phyloP scores from a whole-genome alignment of 1,139 yeast species.

The Yamadazyma dushanensis region DNA sequence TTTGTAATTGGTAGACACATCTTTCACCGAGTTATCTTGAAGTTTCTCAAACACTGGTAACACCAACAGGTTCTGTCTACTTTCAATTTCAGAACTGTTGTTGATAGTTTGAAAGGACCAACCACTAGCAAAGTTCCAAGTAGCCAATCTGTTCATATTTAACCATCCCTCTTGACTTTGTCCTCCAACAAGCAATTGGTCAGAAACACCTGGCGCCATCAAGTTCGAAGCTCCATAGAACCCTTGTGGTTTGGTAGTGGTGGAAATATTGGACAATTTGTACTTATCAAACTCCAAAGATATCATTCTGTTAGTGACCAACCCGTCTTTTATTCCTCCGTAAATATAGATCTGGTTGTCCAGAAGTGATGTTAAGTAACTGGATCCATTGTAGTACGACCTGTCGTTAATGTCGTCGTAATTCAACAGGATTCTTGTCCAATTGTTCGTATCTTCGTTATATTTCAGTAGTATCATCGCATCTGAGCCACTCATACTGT shows the following conservation, averaged over 20 bases:
- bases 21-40: conserved; percentile 16
- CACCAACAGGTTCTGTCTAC: conserved; percentile 31
- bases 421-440: conserved; percentile 25
- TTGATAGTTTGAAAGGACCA: conserved; percentile 39
- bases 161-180: conserved; percentile 42
- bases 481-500: conserved; percentile 27
- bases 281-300: conserved; percentile 30
- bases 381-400: conserved; percentile 30
- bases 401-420: conserved; percentile 28
- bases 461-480: conserved; percentile 25
- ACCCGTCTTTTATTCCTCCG: conserved; percentile 34
- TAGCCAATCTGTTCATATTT: conserved; percentile 47
- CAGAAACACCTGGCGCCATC: conserved; percentile 41
- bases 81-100: conserved; percentile 20
- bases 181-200: conserved; percentile 44
- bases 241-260: conserved; percentile 44
- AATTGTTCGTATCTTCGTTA: conserved; percentile 18
- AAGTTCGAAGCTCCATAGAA: conserved; percentile 44
- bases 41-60: conserved; percentile 36
- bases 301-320: conserved; percentile 30
- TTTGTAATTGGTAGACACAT: conserved; percentile 22
- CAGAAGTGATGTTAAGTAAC: conserved; percentile 30
- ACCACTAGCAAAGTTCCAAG: conserved; percentile 46
- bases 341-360: conserved; percentile 33
- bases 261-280: conserved; percentile 35